These are phyloP conservation scores for Termitomyces sp. DNA, from an alignment of 768 basidiomycete species.

Conservation along the genomic window DNA sequence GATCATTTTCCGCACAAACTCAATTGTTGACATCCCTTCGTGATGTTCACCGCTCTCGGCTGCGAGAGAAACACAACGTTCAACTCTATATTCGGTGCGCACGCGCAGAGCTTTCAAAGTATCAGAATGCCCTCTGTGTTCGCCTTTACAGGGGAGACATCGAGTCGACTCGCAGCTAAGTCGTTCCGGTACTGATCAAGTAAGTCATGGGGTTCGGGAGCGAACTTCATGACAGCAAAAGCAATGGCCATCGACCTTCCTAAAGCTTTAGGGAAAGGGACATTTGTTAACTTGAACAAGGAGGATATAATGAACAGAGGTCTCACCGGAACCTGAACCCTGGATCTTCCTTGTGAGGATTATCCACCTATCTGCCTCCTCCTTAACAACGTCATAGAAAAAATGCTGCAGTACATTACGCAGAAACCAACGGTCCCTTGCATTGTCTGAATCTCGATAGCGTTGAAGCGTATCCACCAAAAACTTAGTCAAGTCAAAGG, in stretches of 20 bases:
- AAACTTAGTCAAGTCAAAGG: conserved; percentile 22
- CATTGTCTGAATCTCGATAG: conserved; percentile 33
- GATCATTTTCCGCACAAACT: conserved; percentile 67
- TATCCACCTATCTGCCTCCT: conserved; percentile 28
- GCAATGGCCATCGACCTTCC: conserved; percentile 64
- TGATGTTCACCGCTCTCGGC: conserved; percentile 77
- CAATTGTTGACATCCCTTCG: conserved; percentile 87
- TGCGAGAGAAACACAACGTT: conserved; percentile 82
- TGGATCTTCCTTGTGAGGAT: too few species aligned
- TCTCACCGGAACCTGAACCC: too few species aligned
- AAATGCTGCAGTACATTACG: conserved; percentile 53
- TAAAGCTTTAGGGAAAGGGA: conserved; percentile 43
- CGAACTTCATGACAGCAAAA: conserved; percentile 50
- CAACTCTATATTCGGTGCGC: conserved; percentile 74
- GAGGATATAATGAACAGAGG: neutral
- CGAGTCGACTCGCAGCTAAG: conserved; percentile 74
- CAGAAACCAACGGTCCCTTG: conserved; percentile 56
- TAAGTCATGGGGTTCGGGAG: conserved; percentile 64
- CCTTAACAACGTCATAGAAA: conserved; percentile 49
- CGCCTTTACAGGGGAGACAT: conserved; percentile 56
- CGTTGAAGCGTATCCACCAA: conserved; percentile 23
- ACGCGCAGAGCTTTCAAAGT: conserved; percentile 62
- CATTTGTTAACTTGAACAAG: neutral
- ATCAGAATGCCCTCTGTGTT: conserved; percentile 63
- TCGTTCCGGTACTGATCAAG: conserved; percentile 86